Evolutionary conservation across 2,329 filamentous ascomycete genomes (phyloP).

Genomic region (Ascochyta viciae-villosae): DNA sequence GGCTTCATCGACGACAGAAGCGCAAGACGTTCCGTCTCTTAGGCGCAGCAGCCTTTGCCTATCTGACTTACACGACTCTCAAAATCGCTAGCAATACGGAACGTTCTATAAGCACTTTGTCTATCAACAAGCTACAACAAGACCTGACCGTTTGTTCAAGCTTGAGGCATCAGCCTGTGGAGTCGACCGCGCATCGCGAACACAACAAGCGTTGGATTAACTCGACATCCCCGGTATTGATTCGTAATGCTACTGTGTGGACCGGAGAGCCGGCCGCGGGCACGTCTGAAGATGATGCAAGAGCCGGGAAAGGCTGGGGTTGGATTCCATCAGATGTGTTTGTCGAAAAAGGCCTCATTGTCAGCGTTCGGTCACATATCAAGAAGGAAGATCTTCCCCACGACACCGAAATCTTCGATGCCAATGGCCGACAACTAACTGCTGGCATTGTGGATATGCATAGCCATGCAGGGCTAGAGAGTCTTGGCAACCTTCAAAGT

Average conservation of each 20-base stretch:
- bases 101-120: conserved; percentile 49
- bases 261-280: conserved; percentile 65
- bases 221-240: conserved; percentile 66
- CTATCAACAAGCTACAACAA: conserved; percentile 59
- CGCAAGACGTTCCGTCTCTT: conserved; percentile 28
- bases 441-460: conserved; percentile 76
- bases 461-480: conserved; percentile 55
- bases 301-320: conserved; percentile 64
- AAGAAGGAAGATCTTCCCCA: conserved; percentile 24
- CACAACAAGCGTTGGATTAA: conserved; percentile 67
- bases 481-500: conserved; percentile 61
- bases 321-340: conserved; percentile 69
- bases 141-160: conserved; percentile 64
- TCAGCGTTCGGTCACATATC: conserved; percentile 59
- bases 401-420: conserved; percentile 62
- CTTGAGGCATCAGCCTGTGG: conserved; percentile 62
- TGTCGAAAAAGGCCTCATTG: conserved; percentile 67
- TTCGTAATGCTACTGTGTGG: conserved; percentile 72
- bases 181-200: conserved; percentile 63
- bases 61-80: conserved; percentile 27
- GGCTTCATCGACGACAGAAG: conserved; percentile 24
- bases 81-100: conserved; percentile 26
- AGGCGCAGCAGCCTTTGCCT: conserved; percentile 26
- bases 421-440: conserved; percentile 67
- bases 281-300: conserved; percentile 61